Percentiles rank a stretch among this genome's conserved stretches.
phyloP scores from a whole-genome alignment of 345 rosid genomes.

The Linum usitatissimum region DNA sequence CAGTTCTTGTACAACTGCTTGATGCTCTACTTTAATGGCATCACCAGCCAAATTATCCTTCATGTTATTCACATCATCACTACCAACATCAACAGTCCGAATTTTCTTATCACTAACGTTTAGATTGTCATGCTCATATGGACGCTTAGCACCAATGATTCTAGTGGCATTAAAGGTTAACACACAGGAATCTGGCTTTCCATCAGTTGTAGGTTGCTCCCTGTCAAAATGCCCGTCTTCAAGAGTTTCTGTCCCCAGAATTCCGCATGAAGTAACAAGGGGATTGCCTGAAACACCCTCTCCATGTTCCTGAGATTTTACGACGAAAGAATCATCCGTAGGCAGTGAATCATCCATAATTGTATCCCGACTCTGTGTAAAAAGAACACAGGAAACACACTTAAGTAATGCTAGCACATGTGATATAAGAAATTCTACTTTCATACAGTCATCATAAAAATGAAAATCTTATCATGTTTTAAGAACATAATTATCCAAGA shows the following conservation, averaged over 20 bases:
- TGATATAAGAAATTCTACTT: no score
- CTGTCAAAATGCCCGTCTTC: conserved; percentile 16
- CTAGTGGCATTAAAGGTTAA: conserved; percentile 25
- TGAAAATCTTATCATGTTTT: background rate
- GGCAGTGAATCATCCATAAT: conserved; percentile 17
- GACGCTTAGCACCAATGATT: conserved; percentile 30
- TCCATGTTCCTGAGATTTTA: conserved; percentile 19
- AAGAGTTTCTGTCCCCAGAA: conserved; percentile 20
- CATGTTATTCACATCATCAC: conserved; percentile 33
- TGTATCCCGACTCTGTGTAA: background rate
- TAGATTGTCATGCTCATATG: conserved; percentile 31
- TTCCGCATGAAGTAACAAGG: conserved; percentile 15
- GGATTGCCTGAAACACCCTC: conserved; percentile 14
- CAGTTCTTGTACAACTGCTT: conserved; percentile 20
- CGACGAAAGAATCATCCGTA: conserved; percentile 17
- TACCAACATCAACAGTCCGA: conserved; percentile 26
- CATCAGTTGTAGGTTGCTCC: conserved; percentile 22
- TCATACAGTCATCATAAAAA: no score
- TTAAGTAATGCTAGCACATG: background rate
- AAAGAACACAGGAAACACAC: background rate
- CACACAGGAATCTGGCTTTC: conserved; percentile 21
- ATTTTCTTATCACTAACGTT: conserved; percentile 32
- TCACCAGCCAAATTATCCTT: conserved; percentile 16
- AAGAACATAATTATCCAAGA: background rate
- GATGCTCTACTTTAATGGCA: conserved; percentile 23